Base-by-base conservation (phyloP, 495 filamentous ascomycete genomes). In the Letharia lupina region DNA sequence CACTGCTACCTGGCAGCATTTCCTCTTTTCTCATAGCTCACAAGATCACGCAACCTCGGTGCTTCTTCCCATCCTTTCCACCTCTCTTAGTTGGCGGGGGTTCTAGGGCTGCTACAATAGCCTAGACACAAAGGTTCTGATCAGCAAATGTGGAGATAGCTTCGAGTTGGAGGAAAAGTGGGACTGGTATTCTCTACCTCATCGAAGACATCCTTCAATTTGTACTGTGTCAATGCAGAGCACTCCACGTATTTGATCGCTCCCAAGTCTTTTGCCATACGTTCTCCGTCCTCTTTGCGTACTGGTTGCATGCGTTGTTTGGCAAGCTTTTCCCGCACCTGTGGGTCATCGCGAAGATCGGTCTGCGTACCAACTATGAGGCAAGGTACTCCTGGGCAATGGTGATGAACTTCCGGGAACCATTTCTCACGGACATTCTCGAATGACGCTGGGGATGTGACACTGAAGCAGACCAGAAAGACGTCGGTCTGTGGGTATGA, bases 401-500 rank as follows among this genome's bases (percentile, higher is more conserved):
- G 94, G 76, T 98, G 94, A 74, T 95, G 92, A 28, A 98, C 94
- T 76, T 98, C 94, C 20, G 94, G 94, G 71, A 97, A 92, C 94
- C 94, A 98, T 76, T 98, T 98, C 79, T 98, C 95, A 68, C 91
- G 86, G 44, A 98, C 95, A 87, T 98, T 98, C 77, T 98, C 94
- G 75, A 98, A 98, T 20, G 91, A 96, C 47, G 94, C 91, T n/a
- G 95, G 94, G 16, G 94, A 98, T 42, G 93, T 98, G 70, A 98
- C 94, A 73, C 90, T 95, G 77, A 98, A 98, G 79, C 94, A 98
- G 70, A 98, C 93, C 50, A 98, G 86, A 79, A 98, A 98, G 60
- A 98, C 94, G 75, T 98, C 94, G 69, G 94, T 98, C 78, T 98
- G 94, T 0, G 94, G 94, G 73, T 98, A 98, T 61, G 94, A 98